Conservation (phyloP, 2,329 filamentous ascomycete species). For the Bertia moriformis region DNA sequence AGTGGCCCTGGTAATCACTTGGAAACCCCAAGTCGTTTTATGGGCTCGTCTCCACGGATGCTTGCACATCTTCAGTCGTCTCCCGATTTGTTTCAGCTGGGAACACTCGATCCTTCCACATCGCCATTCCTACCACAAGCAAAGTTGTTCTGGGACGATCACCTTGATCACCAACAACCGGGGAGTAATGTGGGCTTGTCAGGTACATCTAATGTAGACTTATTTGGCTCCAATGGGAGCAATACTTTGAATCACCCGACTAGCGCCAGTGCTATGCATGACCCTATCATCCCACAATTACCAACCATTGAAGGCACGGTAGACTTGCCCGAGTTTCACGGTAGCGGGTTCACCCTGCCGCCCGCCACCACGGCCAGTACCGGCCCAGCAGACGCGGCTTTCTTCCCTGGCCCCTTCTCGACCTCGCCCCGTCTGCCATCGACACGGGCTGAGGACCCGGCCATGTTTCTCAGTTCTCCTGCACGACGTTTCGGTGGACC, state of each 20-base stretch:
- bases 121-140: conserved; percentile 41
- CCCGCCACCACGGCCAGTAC: conserved; percentile 12
- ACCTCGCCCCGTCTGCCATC: conserved; percentile 21
- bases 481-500: conserved; percentile 26
- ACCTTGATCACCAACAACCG: conserved; percentile 6
- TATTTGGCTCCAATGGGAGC: background rate
- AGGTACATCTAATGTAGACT: too few species aligned
- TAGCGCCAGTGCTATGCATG: conserved; percentile 6
- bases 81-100: conserved; percentile 37
- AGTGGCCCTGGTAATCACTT: conserved; percentile 20
- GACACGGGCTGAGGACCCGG: conserved; percentile 23
- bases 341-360: conserved; percentile 10
- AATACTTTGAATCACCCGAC: conserved; percentile 6
- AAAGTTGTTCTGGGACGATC: conserved; percentile 28
- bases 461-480: conserved; percentile 29
- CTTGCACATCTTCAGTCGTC: conserved; percentile 39
- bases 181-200: conserved; percentile 2
- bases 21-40: conserved; percentile 24
- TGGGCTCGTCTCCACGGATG: conserved; percentile 26
- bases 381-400: conserved; percentile 13
- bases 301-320: conserved; percentile 16
- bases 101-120: conserved; percentile 31
- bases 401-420: conserved; percentile 25
- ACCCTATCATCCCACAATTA: conserved; percentile 15
- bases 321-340: conserved; percentile 15